Base-by-base conservation (phyloP, 306 rosid genomes). In the Ochetophila trinervis region DNA sequence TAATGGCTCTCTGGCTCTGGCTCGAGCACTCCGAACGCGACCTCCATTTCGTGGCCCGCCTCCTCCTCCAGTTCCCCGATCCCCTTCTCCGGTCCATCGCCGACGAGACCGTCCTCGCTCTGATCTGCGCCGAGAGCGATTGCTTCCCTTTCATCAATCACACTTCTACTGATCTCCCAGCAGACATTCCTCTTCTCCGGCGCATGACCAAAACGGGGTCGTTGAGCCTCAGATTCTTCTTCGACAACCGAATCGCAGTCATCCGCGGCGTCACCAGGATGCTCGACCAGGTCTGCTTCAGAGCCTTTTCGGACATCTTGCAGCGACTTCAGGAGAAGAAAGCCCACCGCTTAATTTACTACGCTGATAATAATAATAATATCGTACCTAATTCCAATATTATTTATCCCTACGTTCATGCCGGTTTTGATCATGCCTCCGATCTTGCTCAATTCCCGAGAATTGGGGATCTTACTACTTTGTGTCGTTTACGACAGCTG, bases 1-100 rank as follows among this genome's bases (percentile, higher is more conserved):
- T 88, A 18, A 83, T 88, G 88, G 86, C 84, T 2, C 69, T 91
- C 17, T 67, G 89, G 76, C 27, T 91, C 57, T 91, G 96, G 93
- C 66, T 86, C 0, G 97, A 91, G 32, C 70, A 59, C 0, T 30
- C 18, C 0, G 64, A 57, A 5, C 53, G 49, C 3, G 67, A 80
- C 23, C 57, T 20, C 17, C 64, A 54, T 42, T 15, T 75, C 18
- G 53, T 87, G n/a, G n/a, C n/a, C n/a, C n/a, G n/a, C n/a, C n/a
- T n/a, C n/a, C n/a, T n/a, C n/a, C n/a, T n/a, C n/a, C n/a, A n/a
- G n/a, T 78, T 87, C 22, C 79, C 90, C 0, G 65, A 84, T 21
- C 1, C 13, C 0, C 53, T 69, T 5, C 60, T 91, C 0, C 36
- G 27, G 5, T 74, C 40, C 5, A 61, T 91, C 0, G 81, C 72